phyloP scores from a whole-genome alignment of 768 basidiomycete genomes.

The Hemileccinum impolitum region DNA sequence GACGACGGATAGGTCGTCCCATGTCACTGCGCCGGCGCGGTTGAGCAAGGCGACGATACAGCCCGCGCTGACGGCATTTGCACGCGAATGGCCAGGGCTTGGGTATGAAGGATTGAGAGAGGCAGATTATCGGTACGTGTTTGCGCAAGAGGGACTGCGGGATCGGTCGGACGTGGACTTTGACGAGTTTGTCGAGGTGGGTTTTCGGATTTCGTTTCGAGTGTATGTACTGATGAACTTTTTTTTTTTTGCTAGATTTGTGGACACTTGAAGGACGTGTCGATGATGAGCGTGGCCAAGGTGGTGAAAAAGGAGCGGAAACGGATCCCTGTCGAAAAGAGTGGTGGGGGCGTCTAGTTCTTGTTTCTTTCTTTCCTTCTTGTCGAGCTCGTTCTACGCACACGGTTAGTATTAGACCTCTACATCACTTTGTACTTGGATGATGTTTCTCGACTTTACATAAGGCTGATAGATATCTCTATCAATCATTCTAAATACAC shows the following conservation, averaged over 20 bases:
- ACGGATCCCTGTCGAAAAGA: slow-evolving; percentile 46
- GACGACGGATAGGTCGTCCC: too few relatives aligned
- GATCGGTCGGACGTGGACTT: slow-evolving; percentile 58
- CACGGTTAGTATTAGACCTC: too few relatives aligned
- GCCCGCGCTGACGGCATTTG: slow-evolving; percentile 42
- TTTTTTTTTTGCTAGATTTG: slow-evolving; percentile 69
- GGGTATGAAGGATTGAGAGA: slow-evolving; percentile 60
- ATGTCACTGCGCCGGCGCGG: slow-evolving; percentile 22
- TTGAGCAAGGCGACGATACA: slow-evolving; percentile 40
- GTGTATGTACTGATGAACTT: not conserved
- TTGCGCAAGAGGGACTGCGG: slow-evolving; percentile 71
- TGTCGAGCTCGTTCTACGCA: too few relatives aligned
- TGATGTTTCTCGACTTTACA: too few relatives aligned
- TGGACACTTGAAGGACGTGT: slow-evolving; percentile 66
- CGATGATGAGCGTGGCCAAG: slow-evolving; percentile 40
- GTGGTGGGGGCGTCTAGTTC: slow-evolving; percentile 29
- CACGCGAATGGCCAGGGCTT: slow-evolving; percentile 30
- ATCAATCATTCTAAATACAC: too few relatives aligned
- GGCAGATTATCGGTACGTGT: slow-evolving; percentile 70
- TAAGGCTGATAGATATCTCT: too few relatives aligned
- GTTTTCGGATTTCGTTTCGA: slow-evolving; percentile 16
- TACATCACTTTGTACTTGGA: too few relatives aligned
- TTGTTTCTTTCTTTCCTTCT: too few relatives aligned
- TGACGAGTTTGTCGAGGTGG: slow-evolving; percentile 86
- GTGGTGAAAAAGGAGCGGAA: slow-evolving; percentile 35